Percentiles rank a stretch among this genome's conserved stretches.
phyloP scores from a whole-genome alignment of 768 basidiomycete genomes.

The Rickenella mellea region DNA sequence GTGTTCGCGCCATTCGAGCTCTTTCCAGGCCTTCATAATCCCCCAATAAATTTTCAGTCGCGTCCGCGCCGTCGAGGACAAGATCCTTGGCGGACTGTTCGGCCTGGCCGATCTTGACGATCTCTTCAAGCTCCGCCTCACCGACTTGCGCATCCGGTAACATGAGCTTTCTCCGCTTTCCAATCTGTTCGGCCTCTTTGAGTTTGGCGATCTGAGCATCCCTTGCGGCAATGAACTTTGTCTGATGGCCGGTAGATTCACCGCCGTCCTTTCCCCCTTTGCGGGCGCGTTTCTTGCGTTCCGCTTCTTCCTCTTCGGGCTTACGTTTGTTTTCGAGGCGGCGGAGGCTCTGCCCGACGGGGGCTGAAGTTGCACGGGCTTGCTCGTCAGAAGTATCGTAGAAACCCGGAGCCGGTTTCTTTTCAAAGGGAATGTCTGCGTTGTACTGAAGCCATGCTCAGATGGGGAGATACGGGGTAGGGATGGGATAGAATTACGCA shows the following conservation, averaged over 20 bases:
- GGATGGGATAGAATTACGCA: conserved; percentile 27
- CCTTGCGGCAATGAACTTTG: conserved; percentile 93
- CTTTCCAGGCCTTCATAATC: conserved; percentile 87
- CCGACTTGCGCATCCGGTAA: conserved; percentile 90
- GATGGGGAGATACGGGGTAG: conserved; percentile 6
- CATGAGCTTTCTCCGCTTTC: conserved; percentile 72
- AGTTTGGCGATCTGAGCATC: conserved; percentile 97
- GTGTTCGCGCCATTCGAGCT: conserved; percentile 89
- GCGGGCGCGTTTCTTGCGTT: conserved; percentile 82
- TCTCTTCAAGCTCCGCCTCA: conserved; percentile 91
- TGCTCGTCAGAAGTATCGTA: conserved; percentile 96
- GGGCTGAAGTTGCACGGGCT: conserved; percentile 76
- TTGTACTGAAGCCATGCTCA: conserved; percentile 59
- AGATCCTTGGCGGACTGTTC: conserved; percentile 83
- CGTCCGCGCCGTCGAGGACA: conserved; percentile 74
- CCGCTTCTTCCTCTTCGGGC: conserved; percentile 88
- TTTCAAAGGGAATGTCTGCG: conserved; percentile 97
- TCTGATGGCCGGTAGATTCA: conserved; percentile 55
- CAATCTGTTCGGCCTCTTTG: conserved; percentile 95
- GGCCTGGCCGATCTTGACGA: conserved; percentile 94
- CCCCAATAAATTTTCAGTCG: conserved; percentile 77
- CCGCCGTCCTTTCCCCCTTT: conserved; percentile 60
- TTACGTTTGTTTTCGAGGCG: conserved; percentile 95
- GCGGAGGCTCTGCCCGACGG: conserved; percentile 83
- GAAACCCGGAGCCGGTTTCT: conserved; percentile 90